Conservation (phyloP, 2,329 filamentous ascomycete species). For the Penicillium sp. region DNA sequence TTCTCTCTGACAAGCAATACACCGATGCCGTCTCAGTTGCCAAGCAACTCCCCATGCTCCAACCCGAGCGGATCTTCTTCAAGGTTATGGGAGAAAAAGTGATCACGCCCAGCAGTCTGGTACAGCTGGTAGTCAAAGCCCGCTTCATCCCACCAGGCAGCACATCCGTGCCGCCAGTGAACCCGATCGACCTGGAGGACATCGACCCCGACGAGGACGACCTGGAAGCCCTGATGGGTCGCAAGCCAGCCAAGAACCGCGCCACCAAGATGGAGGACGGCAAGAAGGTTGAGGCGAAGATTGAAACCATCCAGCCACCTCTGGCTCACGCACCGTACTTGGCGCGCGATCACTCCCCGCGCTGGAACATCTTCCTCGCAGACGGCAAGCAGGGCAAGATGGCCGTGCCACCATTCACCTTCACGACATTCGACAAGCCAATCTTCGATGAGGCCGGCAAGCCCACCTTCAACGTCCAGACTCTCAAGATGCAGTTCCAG, state of each 20-base stretch:
- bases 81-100: slow-evolving; percentile 94
- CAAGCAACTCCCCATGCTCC: slow-evolving; percentile 76
- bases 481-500: slow-evolving; percentile 94
- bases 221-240: slow-evolving; percentile 76
- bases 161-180: slow-evolving; percentile 68
- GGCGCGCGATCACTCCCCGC: slow-evolving; percentile 80
- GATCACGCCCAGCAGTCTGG: slow-evolving; percentile 87
- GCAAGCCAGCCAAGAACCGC: slow-evolving; percentile 63
- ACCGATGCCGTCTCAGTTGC: slow-evolving; percentile 71
- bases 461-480: slow-evolving; percentile 93
- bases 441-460: slow-evolving; percentile 76
- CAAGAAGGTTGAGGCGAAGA: slow-evolving; percentile 55
- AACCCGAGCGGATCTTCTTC: slow-evolving; percentile 92
- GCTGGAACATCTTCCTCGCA: slow-evolving; percentile 92
- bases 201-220: slow-evolving; percentile 91
- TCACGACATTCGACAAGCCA: slow-evolving; percentile 85
- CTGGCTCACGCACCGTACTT: slow-evolving; percentile 90
- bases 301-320: slow-evolving; percentile 69
- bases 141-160: slow-evolving; percentile 88
- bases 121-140: slow-evolving; percentile 92
- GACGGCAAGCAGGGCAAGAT: slow-evolving; percentile 95
- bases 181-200: slow-evolving; percentile 80
- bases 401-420: slow-evolving; percentile 94
- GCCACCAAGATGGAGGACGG: slow-evolving; percentile 58
- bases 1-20: slow-evolving; percentile 76